Evolutionary conservation across 1,284 basidiomycete species (phyloP).

Genomic region (Malassezia pachydermatis): DNA sequence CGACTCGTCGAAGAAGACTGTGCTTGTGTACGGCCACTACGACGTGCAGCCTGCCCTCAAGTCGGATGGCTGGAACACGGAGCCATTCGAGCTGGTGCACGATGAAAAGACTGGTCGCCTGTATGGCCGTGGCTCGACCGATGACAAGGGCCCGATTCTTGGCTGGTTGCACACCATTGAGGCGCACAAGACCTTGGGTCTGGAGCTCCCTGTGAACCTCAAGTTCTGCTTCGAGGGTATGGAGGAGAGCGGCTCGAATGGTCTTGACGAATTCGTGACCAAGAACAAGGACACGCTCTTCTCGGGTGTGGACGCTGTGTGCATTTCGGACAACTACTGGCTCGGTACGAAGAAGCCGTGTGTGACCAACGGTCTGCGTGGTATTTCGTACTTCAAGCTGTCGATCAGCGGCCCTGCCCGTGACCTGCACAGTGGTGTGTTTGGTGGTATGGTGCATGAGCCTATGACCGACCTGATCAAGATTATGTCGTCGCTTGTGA

Average conservation of each 20-base stretch:
- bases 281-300: constrained; percentile 76
- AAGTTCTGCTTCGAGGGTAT: constrained; percentile 91
- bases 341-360: constrained; percentile 49
- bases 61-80: constrained; percentile 70
- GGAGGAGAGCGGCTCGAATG: constrained; percentile 92
- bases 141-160: constrained; percentile 51
- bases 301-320: constrained; percentile 81
- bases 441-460: constrained; percentile 49
- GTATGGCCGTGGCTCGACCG: constrained; percentile 61
- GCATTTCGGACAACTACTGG: constrained; percentile 58
- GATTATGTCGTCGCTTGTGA: constrained; percentile 66
- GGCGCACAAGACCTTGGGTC: constrained; percentile 63
- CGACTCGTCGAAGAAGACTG: constrained; percentile 75
- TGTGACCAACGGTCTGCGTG: constrained; percentile 55
- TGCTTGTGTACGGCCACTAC: constrained; percentile 67
- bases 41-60: constrained; percentile 53
- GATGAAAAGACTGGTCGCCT: constrained; percentile 62
- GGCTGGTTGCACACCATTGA: constrained; percentile 93
- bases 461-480: constrained; percentile 58
- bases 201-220: constrained; percentile 83
- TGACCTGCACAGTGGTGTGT: constrained; percentile 74
- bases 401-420: constrained; percentile 71
- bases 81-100: constrained; percentile 72
- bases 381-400: constrained; percentile 79
- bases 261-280: constrained; percentile 78